Conservation (phyloP, 106 monocot species). For the Dendrobium catenatum region DNA sequence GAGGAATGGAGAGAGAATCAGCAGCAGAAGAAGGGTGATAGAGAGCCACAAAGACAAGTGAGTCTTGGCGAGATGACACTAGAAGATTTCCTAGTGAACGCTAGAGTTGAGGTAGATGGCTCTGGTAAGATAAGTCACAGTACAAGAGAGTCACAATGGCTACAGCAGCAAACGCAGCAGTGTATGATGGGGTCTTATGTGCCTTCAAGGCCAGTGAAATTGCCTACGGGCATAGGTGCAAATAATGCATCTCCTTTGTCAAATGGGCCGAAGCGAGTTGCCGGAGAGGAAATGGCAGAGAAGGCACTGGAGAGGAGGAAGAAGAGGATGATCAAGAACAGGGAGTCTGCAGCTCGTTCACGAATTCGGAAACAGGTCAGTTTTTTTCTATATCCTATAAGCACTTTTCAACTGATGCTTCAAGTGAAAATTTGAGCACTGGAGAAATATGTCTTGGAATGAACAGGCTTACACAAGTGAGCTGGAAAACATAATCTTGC, state of each 20-base stretch:
- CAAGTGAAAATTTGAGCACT: neutral
- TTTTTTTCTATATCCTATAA: neutral
- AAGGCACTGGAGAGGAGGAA: conserved; percentile 30
- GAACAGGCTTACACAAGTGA: conserved; percentile 50
- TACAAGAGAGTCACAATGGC: conserved; percentile 21
- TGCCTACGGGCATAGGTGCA: conserved; percentile 2
- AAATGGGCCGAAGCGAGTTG: conserved; percentile 11
- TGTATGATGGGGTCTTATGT: conserved; percentile 2
- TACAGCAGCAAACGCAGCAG: conserved; percentile 21
- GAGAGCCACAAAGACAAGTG: conserved; percentile 9
- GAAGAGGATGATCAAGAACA: conserved; percentile 63
- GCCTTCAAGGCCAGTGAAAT: neutral
- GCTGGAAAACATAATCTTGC: conserved; percentile 47
- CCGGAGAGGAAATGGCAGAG: conserved; percentile 7
- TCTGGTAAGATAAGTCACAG: conserved; percentile 3
- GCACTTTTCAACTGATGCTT: neutral
- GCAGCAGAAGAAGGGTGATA: neutral
- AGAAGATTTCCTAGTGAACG: conserved; percentile 51
- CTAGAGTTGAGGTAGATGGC: conserved; percentile 26
- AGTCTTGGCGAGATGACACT: conserved; percentile 46
- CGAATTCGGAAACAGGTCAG: conserved; percentile 48
- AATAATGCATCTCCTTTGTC: neutral
- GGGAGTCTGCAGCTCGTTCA: conserved; percentile 51
- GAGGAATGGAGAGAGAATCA: conserved; percentile 48
- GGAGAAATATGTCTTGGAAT: conserved; percentile 1